phyloP scores from a whole-genome alignment of 305 asterid genomes.

The Solanum hybrid region DNA sequence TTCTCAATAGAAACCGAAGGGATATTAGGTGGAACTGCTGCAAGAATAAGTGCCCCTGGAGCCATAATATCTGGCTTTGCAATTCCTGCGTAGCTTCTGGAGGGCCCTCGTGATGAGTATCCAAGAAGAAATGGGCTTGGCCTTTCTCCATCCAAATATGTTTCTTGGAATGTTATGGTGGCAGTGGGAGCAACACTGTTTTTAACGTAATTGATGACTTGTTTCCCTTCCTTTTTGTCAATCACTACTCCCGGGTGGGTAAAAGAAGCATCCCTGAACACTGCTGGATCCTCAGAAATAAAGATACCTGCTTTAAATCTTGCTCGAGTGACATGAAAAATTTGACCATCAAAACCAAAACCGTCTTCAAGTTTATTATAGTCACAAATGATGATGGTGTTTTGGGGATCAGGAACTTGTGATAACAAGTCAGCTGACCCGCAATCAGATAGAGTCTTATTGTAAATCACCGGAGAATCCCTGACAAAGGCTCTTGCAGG shows the following conservation, averaged over 20 bases:
- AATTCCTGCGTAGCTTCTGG: conserved; percentile 16
- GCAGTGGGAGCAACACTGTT: neutral
- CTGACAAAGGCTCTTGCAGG: conserved; percentile 1
- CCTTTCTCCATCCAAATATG: neutral
- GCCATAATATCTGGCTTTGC: conserved; percentile 40
- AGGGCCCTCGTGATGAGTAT: conserved; percentile 24
- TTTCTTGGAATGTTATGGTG: neutral
- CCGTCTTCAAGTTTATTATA: neutral
- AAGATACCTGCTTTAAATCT: conserved; percentile 30
- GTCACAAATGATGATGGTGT: neutral
- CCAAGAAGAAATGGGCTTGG: neutral
- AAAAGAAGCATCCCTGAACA: conserved; percentile 4
- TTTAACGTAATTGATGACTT: conserved; percentile 16
- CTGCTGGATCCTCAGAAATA: conserved; percentile 21
- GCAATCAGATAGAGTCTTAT: neutral
- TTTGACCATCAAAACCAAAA: neutral
- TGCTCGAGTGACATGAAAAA: conserved; percentile 7
- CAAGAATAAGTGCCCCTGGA: conserved; percentile 24
- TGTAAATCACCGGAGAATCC: neutral
- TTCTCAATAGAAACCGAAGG: neutral
- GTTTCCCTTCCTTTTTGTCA: conserved; percentile 14
- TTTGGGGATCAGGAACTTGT: neutral
- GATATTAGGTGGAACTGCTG: conserved; percentile 20
- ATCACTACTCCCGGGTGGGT: conserved; percentile 41
- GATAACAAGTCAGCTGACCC: neutral